Percentiles rank a stretch among this genome's conserved stretches.
phyloP scores from a whole-genome alignment of 2,329 filamentous ascomycete genomes.

The Mariannaea elegans region DNA sequence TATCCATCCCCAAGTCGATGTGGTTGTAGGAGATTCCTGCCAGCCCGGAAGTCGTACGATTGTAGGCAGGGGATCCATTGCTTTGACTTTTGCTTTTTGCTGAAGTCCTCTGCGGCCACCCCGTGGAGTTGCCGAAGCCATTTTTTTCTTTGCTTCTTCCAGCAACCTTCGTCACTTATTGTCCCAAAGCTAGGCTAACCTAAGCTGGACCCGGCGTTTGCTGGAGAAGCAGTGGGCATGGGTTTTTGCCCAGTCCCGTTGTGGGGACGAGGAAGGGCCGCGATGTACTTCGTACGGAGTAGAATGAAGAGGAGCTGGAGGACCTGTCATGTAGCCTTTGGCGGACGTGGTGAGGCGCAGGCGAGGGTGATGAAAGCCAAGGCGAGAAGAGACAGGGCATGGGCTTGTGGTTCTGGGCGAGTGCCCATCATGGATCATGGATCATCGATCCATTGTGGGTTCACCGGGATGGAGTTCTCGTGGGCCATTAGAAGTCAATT shows the following conservation, averaged over 20 bases:
- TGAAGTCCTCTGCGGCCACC: constrained; percentile 16
- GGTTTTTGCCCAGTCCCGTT: constrained; percentile 12
- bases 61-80: constrained; percentile 18
- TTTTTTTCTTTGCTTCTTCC: not conserved
- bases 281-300: too few relatives aligned
- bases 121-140: constrained; percentile 17
- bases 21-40: constrained; percentile 21
- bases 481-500: not conserved
- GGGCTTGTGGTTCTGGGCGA: constrained; percentile 1
- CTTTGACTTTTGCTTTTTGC: constrained; percentile 25
- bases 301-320: too few relatives aligned
- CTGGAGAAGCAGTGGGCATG: constrained; percentile 15
- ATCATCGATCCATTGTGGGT: constrained; percentile 15
- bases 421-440: constrained; percentile 21
- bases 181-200: not conserved
- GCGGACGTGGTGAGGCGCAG: not conserved
- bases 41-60: constrained; percentile 40
- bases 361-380: not conserved
- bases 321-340: too few relatives aligned
- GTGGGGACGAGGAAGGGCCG: constrained; percentile 6
- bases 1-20: constrained; percentile 19
- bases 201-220: constrained; percentile 23
- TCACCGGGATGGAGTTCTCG: constrained; percentile 13
- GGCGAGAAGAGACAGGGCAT: not conserved
- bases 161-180: constrained; percentile 9